phyloP scores from a whole-genome alignment of 2,329 filamentous ascomycete species.

The Capronia americana region DNA sequence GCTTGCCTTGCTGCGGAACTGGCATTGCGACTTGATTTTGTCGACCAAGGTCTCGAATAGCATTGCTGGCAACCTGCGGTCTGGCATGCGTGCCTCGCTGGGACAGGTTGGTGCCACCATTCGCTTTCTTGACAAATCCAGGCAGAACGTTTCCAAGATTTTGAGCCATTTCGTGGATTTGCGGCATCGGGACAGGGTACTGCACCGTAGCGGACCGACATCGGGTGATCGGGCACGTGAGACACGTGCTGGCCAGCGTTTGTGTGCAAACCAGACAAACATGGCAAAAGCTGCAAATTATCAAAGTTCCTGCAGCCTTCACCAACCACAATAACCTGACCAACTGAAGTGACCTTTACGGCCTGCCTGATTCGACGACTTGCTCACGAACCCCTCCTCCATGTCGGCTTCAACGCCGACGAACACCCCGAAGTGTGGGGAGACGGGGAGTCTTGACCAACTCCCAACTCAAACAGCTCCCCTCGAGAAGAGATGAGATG shows the following conservation, averaged over 20 bases:
- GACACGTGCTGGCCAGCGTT: neutral
- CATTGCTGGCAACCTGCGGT: neutral
- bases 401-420: neutral
- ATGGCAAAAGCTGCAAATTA: neutral
- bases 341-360: neutral
- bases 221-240: no score
- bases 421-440: neutral
- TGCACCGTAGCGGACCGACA: neutral
- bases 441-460: neutral
- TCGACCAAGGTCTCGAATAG: neutral
- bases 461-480: neutral
- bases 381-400: neutral
- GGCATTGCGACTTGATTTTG: conserved; percentile 3
- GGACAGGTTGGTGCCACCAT: neutral
- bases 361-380: neutral
- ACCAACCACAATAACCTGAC: no score
- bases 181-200: neutral
- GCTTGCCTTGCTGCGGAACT: conserved; percentile 5
- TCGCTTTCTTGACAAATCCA: conserved; percentile 1
- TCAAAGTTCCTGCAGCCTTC: neutral
- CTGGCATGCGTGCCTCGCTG: neutral
- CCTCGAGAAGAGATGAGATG: neutral
- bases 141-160: neutral
- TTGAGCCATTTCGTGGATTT: neutral
- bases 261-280: neutral